Base-by-base conservation (phyloP, 345 rosid genomes). In the Hypericum perforatum region DNA sequence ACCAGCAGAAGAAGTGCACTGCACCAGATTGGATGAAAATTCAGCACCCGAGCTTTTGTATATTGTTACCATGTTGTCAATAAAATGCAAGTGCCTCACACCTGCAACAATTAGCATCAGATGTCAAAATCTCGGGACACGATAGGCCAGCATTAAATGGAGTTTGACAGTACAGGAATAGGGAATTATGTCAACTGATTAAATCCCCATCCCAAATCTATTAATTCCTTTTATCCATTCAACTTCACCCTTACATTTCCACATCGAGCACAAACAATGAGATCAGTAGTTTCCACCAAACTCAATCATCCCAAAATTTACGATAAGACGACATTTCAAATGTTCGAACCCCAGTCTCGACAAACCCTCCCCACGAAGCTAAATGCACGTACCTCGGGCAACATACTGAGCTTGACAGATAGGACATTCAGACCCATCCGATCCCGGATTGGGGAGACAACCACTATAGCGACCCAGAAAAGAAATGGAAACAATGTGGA, bases 1-100 rank as follows among this genome's bases (percentile, higher is more conserved):
- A 39, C 39, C 6, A 53, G 52, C 78, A 54, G 68, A 52, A 40
- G 63, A 51, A 51, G 12, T 40, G 41, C 67, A 42, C 40, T 54
- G 76, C 13, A 63, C 59, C 41, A 71, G 49, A 50, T 66, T 77
- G 39, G 72, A 68, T 57, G 49, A 60, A 37, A 82, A 78, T 53
- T 75, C 71, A 37, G 75, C 62, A 72, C 77, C 76, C 62, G 86
- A 64, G 64, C 81, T 79, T 75, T 66, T 78, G 62, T 78, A 89
- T 40, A 89, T 84, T 54, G 64, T 51, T 37, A 86, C 74, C 46
- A 86, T 53, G 72, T 64, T 84, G 41, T 80, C 88, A 62, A 89
- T 51, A 62, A 72, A 72, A 59, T 63, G 63, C 62, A 82, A 42
- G 16, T 68, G 66, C 67, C 86, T 79, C 44, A 71, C 15, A 74